These are phyloP conservation scores for Globisporangium nodosum DNA, from an alignment of 352 stramenopile species.

Conservation along the genomic window DNA sequence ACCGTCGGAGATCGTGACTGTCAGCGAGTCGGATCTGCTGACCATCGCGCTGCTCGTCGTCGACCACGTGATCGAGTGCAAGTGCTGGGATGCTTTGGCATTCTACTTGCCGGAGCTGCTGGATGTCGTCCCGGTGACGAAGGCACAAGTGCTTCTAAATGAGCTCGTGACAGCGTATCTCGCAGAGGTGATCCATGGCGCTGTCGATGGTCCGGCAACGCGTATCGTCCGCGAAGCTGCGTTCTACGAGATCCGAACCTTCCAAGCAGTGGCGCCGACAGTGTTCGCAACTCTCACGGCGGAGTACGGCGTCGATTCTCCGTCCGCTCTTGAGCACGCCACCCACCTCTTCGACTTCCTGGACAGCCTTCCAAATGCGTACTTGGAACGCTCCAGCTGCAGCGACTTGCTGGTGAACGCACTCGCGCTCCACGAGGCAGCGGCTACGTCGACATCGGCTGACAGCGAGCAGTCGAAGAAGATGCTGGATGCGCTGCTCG, in stretches of 20 bases:
- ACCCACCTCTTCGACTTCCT: conserved; percentile 26
- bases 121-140: conserved; percentile 21
- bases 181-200: conserved; percentile 12
- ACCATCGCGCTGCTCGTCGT: conserved; percentile 39
- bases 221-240: conserved; percentile 62
- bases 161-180: conserved; percentile 33
- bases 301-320: conserved; percentile 2
- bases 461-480: neutral
- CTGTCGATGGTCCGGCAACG: conserved; percentile 19
- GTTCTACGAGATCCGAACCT: conserved; percentile 73
- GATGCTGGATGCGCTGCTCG: conserved; percentile 4
- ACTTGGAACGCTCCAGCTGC: conserved; percentile 21
- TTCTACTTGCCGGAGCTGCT: conserved; percentile 72
- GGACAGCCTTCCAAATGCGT: conserved; percentile 24
- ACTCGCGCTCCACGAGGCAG: conserved; percentile 5
- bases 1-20: conserved; percentile 7
- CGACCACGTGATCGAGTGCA: conserved; percentile 48
- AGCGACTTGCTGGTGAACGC: conserved; percentile 12
- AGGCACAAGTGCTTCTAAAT: conserved; percentile 22
- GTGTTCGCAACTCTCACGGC: conserved; percentile 28
- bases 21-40: conserved; percentile 16
- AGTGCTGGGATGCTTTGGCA: conserved; percentile 64
- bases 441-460: neutral
- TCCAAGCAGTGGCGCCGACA: conserved; percentile 32
- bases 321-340: neutral